Conservation (phyloP, 2,329 filamentous ascomycete species). For the Aspergillus unguis region DNA sequence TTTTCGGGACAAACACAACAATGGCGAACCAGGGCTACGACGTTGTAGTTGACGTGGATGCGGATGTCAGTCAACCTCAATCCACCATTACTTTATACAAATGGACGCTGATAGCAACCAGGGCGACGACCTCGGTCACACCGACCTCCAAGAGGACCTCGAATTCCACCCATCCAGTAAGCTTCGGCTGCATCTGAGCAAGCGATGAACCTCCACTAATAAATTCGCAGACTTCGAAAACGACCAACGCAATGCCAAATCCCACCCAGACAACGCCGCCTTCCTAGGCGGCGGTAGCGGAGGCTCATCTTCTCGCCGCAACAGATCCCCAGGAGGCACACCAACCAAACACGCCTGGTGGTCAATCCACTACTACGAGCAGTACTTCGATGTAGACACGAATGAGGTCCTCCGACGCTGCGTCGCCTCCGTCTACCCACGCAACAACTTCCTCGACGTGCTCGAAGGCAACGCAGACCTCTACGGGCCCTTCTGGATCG, state of each 20-base stretch:
- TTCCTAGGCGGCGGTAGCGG: conserved; percentile 41
- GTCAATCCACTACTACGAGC: conserved; percentile 88
- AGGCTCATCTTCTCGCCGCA: conserved; percentile 39
- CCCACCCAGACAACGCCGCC: conserved; percentile 48
- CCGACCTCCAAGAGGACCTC: conserved; percentile 96
- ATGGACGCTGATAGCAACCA: conserved; percentile 40
- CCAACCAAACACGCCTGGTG: conserved; percentile 82
- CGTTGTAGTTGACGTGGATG: conserved; percentile 95
- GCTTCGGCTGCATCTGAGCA: conserved; percentile 13
- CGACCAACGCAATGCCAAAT: conserved; percentile 50
- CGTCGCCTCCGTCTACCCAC: conserved; percentile 81
- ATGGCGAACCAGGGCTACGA: conserved; percentile 91
- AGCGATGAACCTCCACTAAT: neutral
- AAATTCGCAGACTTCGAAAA: conserved; percentile 63
- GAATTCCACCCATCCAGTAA: conserved; percentile 91
- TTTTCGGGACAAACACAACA: conserved; percentile 17
- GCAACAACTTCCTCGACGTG: conserved; percentile 93
- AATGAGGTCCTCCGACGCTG: conserved; percentile 83
- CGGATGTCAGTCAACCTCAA: conserved; percentile 62
- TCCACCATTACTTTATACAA: neutral
- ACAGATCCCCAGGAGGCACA: conserved; percentile 39
- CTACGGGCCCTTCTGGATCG: conserved; percentile 98
- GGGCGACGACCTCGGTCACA: conserved; percentile 97
- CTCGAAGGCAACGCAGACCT: conserved; percentile 95
- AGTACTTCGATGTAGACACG: conserved; percentile 98